Conservation (phyloP, 208 protist genomes). For the Acanthamoeba lenticulata region DNA sequence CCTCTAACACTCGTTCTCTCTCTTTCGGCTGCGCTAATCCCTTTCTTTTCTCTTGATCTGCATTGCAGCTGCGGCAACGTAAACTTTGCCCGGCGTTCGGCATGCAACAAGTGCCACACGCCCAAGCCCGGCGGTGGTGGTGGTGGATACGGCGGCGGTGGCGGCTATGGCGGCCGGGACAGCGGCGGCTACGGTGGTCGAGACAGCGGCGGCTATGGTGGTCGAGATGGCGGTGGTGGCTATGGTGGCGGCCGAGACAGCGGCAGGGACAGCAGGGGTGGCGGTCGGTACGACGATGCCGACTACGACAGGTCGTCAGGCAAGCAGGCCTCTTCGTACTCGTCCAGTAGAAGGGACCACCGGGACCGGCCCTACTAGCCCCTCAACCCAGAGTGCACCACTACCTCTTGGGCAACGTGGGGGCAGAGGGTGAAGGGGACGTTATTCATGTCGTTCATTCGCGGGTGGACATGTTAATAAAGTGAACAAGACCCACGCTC, state of each 20-base stretch:
- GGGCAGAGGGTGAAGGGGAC: no score
- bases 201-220: neutral
- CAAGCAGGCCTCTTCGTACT: no score
- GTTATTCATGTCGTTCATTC: no score
- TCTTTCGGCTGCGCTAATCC: neutral
- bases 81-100: conserved; percentile 32
- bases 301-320: no score
- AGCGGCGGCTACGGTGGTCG: neutral
- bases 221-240: neutral
- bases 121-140: neutral
- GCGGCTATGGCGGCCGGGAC: neutral
- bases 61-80: conserved; percentile 66
- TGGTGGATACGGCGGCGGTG: neutral
- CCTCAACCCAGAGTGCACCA: no score
- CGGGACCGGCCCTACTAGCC: no score
- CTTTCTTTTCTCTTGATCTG: neutral
- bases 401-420: no score
- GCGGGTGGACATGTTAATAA: no score
- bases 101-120: conserved; percentile 56
- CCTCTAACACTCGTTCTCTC: neutral
- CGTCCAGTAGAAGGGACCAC: no score
- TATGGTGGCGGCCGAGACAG: neutral
- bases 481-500: no score
- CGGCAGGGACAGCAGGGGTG: neutral
- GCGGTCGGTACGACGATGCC: no score